phyloP scores from a whole-genome alignment of 441 rosid genomes.

The Brassica hybrid region DNA sequence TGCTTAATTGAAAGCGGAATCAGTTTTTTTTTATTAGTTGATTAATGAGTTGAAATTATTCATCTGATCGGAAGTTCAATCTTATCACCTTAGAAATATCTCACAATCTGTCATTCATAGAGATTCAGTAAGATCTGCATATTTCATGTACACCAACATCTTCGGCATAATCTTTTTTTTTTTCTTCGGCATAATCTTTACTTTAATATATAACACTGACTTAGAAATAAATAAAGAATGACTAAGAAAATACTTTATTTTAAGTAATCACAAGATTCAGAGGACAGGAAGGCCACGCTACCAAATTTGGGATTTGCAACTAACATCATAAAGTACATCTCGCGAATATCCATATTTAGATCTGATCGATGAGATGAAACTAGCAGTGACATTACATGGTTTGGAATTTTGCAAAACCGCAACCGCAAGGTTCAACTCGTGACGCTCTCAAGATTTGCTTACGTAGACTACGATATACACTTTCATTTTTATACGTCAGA shows the following conservation, averaged over 20 bases:
- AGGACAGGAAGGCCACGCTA: too few species aligned
- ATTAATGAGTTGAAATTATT: too few species aligned
- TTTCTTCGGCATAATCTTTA: slow-evolving; percentile 5
- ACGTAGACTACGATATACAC: neutral
- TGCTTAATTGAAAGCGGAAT: neutral
- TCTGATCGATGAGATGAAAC: too few species aligned
- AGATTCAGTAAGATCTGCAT: slow-evolving; percentile 31
- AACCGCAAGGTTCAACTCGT: slow-evolving; percentile 11
- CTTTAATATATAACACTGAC: neutral
- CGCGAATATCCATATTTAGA: too few species aligned
- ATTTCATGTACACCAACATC: slow-evolving; percentile 22
- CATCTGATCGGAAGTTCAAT: too few species aligned
- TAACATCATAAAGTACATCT: too few species aligned
- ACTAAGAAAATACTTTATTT: neutral
- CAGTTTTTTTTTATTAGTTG: too few species aligned
- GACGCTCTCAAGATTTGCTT: slow-evolving; percentile 25
- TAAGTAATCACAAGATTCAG: neutral
- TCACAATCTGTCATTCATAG: slow-evolving; percentile 19
- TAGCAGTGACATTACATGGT: neutral
- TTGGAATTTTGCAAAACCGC: slow-evolving; percentile 6
- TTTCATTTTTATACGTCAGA: neutral
- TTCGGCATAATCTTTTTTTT: slow-evolving; percentile 1
- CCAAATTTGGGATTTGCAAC: too few species aligned
- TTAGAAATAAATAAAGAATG: neutral
- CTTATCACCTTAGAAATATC: slow-evolving; percentile 13